These are phyloP conservation scores for Cubamyces sp. DNA, from an alignment of 768 basidiomycete species.

Conservation along the genomic window DNA sequence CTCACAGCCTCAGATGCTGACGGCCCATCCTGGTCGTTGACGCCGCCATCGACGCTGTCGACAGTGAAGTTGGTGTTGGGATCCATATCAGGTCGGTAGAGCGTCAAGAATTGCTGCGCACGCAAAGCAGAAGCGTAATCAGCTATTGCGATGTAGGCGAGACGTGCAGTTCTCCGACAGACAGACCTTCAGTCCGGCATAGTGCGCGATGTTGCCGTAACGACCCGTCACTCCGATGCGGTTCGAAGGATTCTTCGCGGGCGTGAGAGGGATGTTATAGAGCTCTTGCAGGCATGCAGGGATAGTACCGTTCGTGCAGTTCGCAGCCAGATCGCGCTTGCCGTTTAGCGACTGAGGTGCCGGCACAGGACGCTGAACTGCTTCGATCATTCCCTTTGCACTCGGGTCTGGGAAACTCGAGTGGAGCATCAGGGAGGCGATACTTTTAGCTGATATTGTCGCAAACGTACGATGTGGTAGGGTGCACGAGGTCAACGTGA, in stretches of 20 bases:
- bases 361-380: not conserved
- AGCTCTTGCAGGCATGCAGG: slow-evolving; percentile 36
- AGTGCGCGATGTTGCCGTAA: slow-evolving; percentile 31
- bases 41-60: slow-evolving; percentile 36
- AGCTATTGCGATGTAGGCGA: too few species aligned
- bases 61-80: slow-evolving; percentile 31
- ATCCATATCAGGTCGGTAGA: slow-evolving; percentile 30
- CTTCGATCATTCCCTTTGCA: too few species aligned
- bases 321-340: slow-evolving; percentile 1
- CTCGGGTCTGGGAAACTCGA: too few species aligned
- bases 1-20: slow-evolving; percentile 51
- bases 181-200: slow-evolving; percentile 28
- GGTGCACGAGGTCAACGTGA: slow-evolving; percentile 39
- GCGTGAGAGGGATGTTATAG: slow-evolving; percentile 38
- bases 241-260: slow-evolving; percentile 29
- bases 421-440: not conserved
- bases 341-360: not conserved
- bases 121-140: too few species aligned
- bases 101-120: slow-evolving; percentile 33
- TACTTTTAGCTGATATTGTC: too few species aligned
- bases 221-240: slow-evolving; percentile 36
- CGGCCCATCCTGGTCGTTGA: slow-evolving; percentile 8
- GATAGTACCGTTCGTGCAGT: slow-evolving; percentile 27
- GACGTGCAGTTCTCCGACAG: slow-evolving; percentile 29
- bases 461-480: slow-evolving; percentile 36